Conservation (phyloP, 1,284 basidiomycete genomes). For the Tylopilus sp. region DNA sequence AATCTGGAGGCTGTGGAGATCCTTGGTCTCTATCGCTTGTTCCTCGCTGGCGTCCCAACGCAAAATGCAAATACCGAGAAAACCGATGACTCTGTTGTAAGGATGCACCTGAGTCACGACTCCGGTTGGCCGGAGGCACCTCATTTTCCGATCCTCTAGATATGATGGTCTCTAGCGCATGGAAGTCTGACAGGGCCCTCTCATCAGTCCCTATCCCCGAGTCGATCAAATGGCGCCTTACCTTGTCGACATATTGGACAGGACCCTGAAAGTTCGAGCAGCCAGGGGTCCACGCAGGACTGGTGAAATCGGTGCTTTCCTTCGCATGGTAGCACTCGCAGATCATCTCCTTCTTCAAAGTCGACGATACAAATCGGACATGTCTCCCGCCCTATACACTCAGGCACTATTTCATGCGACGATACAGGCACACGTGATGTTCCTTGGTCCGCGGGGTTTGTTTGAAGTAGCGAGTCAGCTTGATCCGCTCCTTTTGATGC, state of each 20-base stretch:
- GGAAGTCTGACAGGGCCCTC: slow-evolving; percentile 40
- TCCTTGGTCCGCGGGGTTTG: background rate
- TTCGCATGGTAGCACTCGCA: slow-evolving; percentile 86
- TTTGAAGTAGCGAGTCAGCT: slow-evolving; percentile 6
- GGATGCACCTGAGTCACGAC: slow-evolving; percentile 26
- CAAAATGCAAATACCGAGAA: slow-evolving; percentile 65
- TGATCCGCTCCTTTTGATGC: slow-evolving; percentile 8
- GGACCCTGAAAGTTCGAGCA: slow-evolving; percentile 83
- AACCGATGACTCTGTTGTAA: slow-evolving; percentile 49
- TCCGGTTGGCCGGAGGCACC: slow-evolving; percentile 16
- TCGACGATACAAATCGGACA: slow-evolving; percentile 94
- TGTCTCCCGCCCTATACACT: slow-evolving; percentile 72
- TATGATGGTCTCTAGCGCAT: slow-evolving; percentile 47
- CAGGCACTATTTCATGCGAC: slow-evolving; percentile 40
- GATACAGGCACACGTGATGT: slow-evolving; percentile 3
- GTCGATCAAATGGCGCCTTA: slow-evolving; percentile 32
- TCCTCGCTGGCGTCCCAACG: slow-evolving; percentile 42
- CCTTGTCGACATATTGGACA: slow-evolving; percentile 91
- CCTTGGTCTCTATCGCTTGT: slow-evolving; percentile 29
- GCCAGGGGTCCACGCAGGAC: slow-evolving; percentile 79
- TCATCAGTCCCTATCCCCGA: slow-evolving; percentile 1
- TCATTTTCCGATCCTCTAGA: slow-evolving; percentile 35
- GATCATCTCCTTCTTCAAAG: slow-evolving; percentile 88
- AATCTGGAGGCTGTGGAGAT: slow-evolving; percentile 12
- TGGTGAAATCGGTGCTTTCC: slow-evolving; percentile 87